A percentile compares a stretch with the other conserved stretches of the same genome.
Conservation (phyloP, 495 filamentous ascomycete species). For the Aspergillus biplanus region DNA sequence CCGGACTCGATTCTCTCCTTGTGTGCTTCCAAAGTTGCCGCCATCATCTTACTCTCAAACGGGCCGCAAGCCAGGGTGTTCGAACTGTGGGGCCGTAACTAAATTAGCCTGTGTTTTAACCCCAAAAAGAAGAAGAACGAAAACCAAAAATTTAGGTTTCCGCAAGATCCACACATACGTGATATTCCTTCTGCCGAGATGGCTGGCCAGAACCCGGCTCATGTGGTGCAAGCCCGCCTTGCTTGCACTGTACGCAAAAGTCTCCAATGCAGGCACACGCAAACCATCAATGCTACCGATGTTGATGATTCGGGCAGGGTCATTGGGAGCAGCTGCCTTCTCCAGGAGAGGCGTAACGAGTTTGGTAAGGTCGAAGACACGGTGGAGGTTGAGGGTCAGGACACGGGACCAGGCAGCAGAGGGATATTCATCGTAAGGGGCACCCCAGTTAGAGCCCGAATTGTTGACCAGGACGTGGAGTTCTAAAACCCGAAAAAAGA, state of each 20-base stretch:
- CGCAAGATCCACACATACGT: slow-evolving; percentile 52
- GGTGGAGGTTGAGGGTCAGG: slow-evolving; percentile 78
- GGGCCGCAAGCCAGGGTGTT: slow-evolving; percentile 80
- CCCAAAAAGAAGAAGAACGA: no score
- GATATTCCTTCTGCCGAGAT: slow-evolving; percentile 70
- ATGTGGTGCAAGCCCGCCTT: slow-evolving; percentile 79
- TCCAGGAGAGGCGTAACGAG: slow-evolving; percentile 73
- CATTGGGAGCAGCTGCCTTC: slow-evolving; percentile 45
- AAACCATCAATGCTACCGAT: slow-evolving; percentile 75
- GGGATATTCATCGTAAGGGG: slow-evolving; percentile 67
- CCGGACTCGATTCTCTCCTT: slow-evolving; percentile 63
- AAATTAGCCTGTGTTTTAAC: slow-evolving; percentile 17
- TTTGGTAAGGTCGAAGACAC: slow-evolving; percentile 79
- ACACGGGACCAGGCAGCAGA: slow-evolving; percentile 71
- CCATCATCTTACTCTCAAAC: slow-evolving; percentile 86
- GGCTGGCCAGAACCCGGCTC: slow-evolving; percentile 69
- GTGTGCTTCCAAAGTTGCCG: slow-evolving; percentile 63
- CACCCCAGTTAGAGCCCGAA: slow-evolving; percentile 75
- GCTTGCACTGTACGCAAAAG: slow-evolving; percentile 73
- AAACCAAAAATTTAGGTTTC: background rate
- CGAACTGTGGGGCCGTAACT: slow-evolving; percentile 30
- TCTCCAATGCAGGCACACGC: slow-evolving; percentile 67
- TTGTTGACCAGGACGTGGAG: slow-evolving; percentile 83
- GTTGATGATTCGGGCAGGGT: slow-evolving; percentile 72
- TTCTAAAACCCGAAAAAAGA: slow-evolving; percentile 36